phyloP scores from a whole-genome alignment of 2,329 filamentous ascomycete species.

The Fusarium proliferatum region DNA sequence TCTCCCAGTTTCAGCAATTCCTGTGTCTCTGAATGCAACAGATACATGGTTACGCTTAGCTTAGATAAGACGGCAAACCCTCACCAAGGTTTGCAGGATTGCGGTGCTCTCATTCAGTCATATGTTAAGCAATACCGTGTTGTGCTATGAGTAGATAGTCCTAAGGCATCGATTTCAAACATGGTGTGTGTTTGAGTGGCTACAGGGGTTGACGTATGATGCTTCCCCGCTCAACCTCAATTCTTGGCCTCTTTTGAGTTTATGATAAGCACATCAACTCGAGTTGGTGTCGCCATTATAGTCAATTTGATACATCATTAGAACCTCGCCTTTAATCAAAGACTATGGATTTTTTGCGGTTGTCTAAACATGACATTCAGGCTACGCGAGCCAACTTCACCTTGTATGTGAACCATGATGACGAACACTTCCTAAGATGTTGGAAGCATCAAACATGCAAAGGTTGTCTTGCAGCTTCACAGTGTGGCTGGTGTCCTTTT shows the following conservation, averaged over 20 bases:
- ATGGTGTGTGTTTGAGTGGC: background rate
- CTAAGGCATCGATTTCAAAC: background rate
- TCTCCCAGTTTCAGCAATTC: slow-evolving; percentile 10
- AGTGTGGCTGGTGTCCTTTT: slow-evolving; percentile 66
- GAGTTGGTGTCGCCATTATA: background rate
- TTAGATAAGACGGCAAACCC: background rate
- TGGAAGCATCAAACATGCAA: slow-evolving; percentile 63
- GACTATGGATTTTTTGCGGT: slow-evolving; percentile 22
- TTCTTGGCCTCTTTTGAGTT: background rate
- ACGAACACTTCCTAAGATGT: slow-evolving; percentile 60
- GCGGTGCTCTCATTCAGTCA: background rate
- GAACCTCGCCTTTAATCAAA: background rate
- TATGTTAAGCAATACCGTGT: background rate
- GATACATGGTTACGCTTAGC: slow-evolving; percentile 7
- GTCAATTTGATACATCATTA: background rate
- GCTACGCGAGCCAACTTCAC: slow-evolving; percentile 48
- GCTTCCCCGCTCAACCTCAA: slow-evolving; percentile 28
- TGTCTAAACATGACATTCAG: slow-evolving; percentile 17
- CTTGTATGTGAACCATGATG: slow-evolving; percentile 37
- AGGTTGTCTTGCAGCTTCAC: slow-evolving; percentile 55
- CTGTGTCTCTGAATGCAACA: slow-evolving; percentile 2
- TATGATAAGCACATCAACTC: background rate
- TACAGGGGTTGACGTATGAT: slow-evolving; percentile 23
- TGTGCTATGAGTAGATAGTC: background rate
- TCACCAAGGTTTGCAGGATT: background rate